A percentile compares a stretch with the other conserved stretches of the same genome.
Conservation (phyloP, 495 filamentous ascomycete genomes). For the Penicillium cinerascens region DNA sequence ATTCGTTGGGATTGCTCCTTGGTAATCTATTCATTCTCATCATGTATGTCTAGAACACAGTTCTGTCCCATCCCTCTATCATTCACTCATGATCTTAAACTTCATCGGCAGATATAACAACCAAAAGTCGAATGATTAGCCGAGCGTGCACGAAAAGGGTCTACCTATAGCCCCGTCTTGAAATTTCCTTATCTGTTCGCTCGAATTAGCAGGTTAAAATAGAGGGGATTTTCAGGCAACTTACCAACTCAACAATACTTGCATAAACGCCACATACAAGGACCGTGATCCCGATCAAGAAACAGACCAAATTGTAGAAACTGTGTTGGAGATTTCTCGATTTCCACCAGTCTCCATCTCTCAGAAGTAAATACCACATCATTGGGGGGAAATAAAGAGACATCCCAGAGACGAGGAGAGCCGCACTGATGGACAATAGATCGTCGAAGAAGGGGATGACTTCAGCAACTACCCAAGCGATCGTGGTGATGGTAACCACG, state of each 20-base stretch:
- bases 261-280: slow-evolving; percentile 54
- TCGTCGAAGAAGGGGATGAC: slow-evolving; percentile 65
- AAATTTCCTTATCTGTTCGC: slow-evolving; percentile 8
- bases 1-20: no score
- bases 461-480: slow-evolving; percentile 64
- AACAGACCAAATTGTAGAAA: slow-evolving; percentile 15
- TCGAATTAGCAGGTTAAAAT: neutral
- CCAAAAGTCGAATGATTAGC: neutral
- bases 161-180: slow-evolving; percentile 10
- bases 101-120: neutral
- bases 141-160: slow-evolving; percentile 12
- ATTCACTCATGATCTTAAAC: neutral
- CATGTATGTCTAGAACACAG: no score
- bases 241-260: slow-evolving; percentile 53
- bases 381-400: slow-evolving; percentile 61
- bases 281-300: slow-evolving; percentile 39
- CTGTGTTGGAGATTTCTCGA: slow-evolving; percentile 18
- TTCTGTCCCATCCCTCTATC: no score
- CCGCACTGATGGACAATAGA: slow-evolving; percentile 57
- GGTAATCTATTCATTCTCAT: no score
- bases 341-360: slow-evolving; percentile 34
- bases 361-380: slow-evolving; percentile 59
- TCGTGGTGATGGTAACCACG: slow-evolving; percentile 49
- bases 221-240: slow-evolving; percentile 9
- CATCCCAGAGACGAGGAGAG: slow-evolving; percentile 61